These are phyloP conservation scores for Chaetomium sp. DNA, from an alignment of 2,329 filamentous ascomycete genomes.

Conservation along the genomic window DNA sequence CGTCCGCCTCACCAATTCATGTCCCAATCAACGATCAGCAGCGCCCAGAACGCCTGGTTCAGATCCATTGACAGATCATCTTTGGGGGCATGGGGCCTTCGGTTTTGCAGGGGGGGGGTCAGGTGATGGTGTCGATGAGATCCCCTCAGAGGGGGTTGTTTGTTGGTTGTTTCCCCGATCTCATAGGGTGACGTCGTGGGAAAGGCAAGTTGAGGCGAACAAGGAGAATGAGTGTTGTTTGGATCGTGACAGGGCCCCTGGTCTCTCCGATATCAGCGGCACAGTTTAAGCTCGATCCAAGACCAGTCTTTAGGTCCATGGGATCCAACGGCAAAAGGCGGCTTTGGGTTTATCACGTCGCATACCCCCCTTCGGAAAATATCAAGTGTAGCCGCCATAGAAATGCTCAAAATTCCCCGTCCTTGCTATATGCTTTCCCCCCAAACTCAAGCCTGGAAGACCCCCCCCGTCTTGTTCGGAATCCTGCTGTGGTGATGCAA, in stretches of 20 bases:
- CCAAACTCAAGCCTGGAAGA: slow-evolving; percentile 1
- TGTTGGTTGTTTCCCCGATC: not conserved
- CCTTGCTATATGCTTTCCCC: not conserved
- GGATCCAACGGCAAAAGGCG: not conserved
- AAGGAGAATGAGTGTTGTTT: too few relatives aligned
- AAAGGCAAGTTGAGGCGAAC: slow-evolving; percentile 11
- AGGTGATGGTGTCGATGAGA: slow-evolving; percentile 23
- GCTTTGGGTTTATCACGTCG: slow-evolving; percentile 1
- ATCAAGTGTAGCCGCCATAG: too few relatives aligned
- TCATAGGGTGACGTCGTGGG: slow-evolving; percentile 8
- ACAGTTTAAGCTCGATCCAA: too few relatives aligned
- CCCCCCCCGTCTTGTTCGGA: not conserved
- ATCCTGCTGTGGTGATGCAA: slow-evolving; percentile 15
- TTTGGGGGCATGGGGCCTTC: slow-evolving; percentile 15
- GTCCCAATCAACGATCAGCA: slow-evolving; percentile 3
- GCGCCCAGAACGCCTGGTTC: slow-evolving; percentile 3
- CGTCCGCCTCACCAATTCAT: too few relatives aligned
- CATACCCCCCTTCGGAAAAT: not conserved
- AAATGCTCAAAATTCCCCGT: not conserved
- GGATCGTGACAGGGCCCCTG: too few relatives aligned
- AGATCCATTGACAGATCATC: slow-evolving; percentile 18
- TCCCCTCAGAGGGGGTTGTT: not conserved
- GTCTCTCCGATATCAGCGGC: too few relatives aligned
- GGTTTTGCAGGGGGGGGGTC: slow-evolving; percentile 18
- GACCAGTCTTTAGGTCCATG: too few relatives aligned